These are phyloP conservation scores for Auricularia cornea DNA, from an alignment of 768 basidiomycete genomes.

Conservation along the genomic window DNA sequence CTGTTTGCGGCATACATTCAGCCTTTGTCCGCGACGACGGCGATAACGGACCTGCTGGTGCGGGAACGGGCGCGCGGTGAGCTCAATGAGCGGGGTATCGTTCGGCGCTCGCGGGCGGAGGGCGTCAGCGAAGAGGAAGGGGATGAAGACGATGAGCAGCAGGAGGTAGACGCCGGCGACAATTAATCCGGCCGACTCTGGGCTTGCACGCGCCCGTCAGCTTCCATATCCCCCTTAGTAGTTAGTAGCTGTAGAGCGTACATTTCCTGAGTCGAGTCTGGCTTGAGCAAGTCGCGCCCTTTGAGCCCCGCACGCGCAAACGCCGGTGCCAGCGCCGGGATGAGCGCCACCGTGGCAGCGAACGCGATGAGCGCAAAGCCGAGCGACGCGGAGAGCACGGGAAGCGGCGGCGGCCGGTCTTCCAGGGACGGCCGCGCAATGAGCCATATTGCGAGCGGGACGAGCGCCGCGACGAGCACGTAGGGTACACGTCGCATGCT, in stretches of 20 bases:
- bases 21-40: not conserved
- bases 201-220: conserved; percentile 38
- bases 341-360: conserved; percentile 60
- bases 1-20: conserved; percentile 28
- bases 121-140: conserved; percentile 79
- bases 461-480: conserved; percentile 45
- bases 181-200: conserved; percentile 89
- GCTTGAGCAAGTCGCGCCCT: conserved; percentile 84
- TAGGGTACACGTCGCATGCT: conserved; percentile 20
- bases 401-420: conserved; percentile 52
- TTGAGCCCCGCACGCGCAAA: conserved; percentile 78
- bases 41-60: conserved; percentile 45
- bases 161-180: conserved; percentile 85
- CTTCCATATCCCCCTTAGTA: not conserved
- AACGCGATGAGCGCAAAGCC: conserved; percentile 84
- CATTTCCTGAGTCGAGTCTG: conserved; percentile 56
- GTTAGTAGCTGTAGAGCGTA: too few relatives aligned
- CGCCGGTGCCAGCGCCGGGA: conserved; percentile 74
- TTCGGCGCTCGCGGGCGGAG: conserved; percentile 24
- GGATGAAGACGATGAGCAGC: conserved; percentile 84
- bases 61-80: conserved; percentile 61
- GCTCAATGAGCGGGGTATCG: conserved; percentile 31
- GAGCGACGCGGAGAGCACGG: conserved; percentile 66
- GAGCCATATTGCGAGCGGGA: conserved; percentile 68
- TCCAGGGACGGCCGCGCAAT: conserved; percentile 62